Conservation (phyloP, 2,329 filamentous ascomycete species). For the Sporothrix globosa region DNA sequence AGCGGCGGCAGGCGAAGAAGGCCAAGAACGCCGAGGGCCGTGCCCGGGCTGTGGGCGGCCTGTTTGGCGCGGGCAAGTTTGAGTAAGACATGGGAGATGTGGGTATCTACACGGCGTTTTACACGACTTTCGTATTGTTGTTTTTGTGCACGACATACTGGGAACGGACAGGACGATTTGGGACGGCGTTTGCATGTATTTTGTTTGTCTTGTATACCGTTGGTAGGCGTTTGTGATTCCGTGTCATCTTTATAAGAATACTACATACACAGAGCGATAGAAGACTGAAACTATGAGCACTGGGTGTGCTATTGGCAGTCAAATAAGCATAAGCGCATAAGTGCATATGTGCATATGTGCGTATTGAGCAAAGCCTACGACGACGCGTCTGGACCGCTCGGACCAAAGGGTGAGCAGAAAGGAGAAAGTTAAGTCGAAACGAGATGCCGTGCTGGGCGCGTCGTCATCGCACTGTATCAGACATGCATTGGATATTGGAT, state of each 20-base stretch:
- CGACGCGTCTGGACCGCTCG: constrained; percentile 7
- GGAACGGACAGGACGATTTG: neutral
- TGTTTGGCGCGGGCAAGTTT: constrained; percentile 62
- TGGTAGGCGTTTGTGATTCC: too few relatives aligned
- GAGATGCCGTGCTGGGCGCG: constrained; percentile 17
- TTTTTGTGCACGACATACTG: neutral
- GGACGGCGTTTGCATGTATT: neutral
- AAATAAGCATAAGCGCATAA: too few relatives aligned
- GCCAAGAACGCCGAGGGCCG: constrained; percentile 61
- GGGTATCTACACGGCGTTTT: neutral
- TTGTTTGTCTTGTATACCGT: too few relatives aligned
- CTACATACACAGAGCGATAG: too few relatives aligned
- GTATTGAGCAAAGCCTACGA: neutral
- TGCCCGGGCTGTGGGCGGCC: constrained; percentile 59
- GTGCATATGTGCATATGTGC: too few relatives aligned
- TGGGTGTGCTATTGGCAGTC: too few relatives aligned
- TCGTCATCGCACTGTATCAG: constrained; percentile 11
- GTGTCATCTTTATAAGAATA: too few relatives aligned
- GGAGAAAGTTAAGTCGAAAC: constrained; percentile 4
- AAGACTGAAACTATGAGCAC: too few relatives aligned
- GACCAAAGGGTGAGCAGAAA: neutral
- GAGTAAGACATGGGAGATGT: constrained; percentile 43
- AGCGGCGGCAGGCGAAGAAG: constrained; percentile 61
- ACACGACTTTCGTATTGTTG: neutral
- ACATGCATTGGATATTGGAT: too few relatives aligned